A percentile compares a stretch with the other conserved stretches of the same genome.
Evolutionary conservation across 2,329 filamentous ascomycete genomes (phyloP).

Genomic region (Paecilomyces dactylethromorphus): DNA sequence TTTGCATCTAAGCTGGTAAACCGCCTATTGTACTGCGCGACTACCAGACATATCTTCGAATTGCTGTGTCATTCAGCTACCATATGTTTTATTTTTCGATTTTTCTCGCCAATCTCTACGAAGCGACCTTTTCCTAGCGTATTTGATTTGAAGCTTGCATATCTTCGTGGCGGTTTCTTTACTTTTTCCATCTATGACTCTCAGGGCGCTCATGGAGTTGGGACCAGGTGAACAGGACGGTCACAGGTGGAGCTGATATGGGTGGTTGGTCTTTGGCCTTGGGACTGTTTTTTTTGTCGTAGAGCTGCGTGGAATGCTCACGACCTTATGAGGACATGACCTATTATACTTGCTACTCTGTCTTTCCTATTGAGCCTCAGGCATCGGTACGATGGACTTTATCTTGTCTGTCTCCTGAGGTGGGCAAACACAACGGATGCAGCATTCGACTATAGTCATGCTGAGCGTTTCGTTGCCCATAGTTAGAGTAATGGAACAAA

Average conservation of each 20-base stretch:
- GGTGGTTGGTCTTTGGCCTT: neutral
- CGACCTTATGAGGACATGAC: neutral
- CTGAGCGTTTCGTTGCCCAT: neutral
- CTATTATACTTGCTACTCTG: neutral
- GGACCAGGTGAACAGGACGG: neutral
- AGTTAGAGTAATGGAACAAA: neutral
- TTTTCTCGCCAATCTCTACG: neutral
- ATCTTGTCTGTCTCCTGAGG: neutral
- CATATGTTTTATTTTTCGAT: neutral
- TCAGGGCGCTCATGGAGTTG: conserved; percentile 3
- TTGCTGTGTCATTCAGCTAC: neutral
- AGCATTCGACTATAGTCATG: neutral
- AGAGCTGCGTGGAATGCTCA: neutral
- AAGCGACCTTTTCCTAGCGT: neutral
- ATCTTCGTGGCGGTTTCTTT: neutral
- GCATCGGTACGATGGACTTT: neutral
- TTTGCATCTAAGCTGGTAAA: conserved; percentile 15
- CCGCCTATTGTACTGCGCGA: neutral
- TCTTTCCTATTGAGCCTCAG: neutral
- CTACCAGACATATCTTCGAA: neutral
- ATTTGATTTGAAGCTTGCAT: neutral
- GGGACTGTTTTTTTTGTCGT: neutral
- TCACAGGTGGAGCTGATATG: neutral
- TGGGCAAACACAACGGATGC: neutral
- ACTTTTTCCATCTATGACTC: neutral